Conservation (phyloP, 768 basidiomycete species). For the Boletus sensibilis region DNA sequence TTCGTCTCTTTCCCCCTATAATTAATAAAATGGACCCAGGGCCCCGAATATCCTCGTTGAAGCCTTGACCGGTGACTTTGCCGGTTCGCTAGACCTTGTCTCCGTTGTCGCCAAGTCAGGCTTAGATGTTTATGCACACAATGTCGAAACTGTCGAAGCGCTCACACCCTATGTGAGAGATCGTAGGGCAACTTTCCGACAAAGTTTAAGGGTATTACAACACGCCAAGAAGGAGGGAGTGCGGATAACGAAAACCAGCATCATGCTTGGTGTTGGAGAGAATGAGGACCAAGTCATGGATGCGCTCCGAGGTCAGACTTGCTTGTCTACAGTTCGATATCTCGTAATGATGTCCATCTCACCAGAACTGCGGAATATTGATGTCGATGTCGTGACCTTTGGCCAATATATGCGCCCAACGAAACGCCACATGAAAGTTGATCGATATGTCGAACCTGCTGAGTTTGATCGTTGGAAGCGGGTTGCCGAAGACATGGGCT, state of each 20-base stretch:
- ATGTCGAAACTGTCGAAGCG: slow-evolving; percentile 93
- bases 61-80: slow-evolving; percentile 94
- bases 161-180: slow-evolving; percentile 95
- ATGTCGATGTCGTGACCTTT: slow-evolving; percentile 98
- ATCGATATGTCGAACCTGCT: slow-evolving; percentile 89
- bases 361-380: slow-evolving; percentile 79
- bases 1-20: slow-evolving; percentile 31
- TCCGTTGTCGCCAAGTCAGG: slow-evolving; percentile 87
- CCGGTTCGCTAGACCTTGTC: slow-evolving; percentile 72
- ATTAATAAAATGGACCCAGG: slow-evolving; percentile 40
- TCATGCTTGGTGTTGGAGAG: slow-evolving; percentile 98
- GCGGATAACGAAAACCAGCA: slow-evolving; percentile 92
- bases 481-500: slow-evolving; percentile 90
- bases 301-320: slow-evolving; percentile 71
- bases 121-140: slow-evolving; percentile 97
- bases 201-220: slow-evolving; percentile 76
- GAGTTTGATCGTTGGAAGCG: slow-evolving; percentile 93
- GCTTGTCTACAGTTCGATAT: background rate
- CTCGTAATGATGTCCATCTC: background rate
- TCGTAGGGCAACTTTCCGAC: slow-evolving; percentile 86
- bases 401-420: slow-evolving; percentile 99
- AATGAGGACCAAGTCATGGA: slow-evolving; percentile 76
- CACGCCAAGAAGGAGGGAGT: slow-evolving; percentile 84
- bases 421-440: slow-evolving; percentile 98
- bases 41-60: slow-evolving; percentile 96